phyloP scores from a whole-genome alignment of 352 stramenopile genomes.

The Thraustotheca clavata region DNA sequence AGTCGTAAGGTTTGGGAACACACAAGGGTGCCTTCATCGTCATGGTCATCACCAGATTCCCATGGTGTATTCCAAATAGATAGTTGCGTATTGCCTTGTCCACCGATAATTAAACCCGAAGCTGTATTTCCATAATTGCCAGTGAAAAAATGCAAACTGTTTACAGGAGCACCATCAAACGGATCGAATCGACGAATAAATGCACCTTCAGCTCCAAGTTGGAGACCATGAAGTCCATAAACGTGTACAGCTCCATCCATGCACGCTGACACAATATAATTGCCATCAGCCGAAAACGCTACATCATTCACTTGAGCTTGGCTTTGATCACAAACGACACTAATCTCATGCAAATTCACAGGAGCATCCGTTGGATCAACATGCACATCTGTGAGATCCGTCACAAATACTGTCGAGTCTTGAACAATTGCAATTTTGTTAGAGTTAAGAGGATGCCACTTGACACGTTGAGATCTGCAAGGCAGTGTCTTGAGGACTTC shows the following conservation, averaged over 20 bases:
- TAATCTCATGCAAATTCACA: constrained; percentile 57
- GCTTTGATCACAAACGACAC: constrained; percentile 59
- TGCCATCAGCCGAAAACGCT: constrained; percentile 50
- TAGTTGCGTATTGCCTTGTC: constrained; percentile 52
- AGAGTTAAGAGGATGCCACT: constrained; percentile 71
- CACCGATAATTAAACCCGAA: constrained; percentile 51
- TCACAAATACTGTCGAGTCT: constrained; percentile 53
- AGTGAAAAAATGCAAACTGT: constrained; percentile 64
- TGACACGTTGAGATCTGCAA: constrained; percentile 50
- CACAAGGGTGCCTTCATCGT: constrained; percentile 44
- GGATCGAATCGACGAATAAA: constrained; percentile 74
- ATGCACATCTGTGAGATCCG: constrained; percentile 42
- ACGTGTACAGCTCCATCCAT: constrained; percentile 75
- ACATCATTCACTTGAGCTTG: constrained; percentile 68
- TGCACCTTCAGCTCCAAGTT: constrained; percentile 42
- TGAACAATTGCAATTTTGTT: constrained; percentile 68
- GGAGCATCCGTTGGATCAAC: constrained; percentile 27
- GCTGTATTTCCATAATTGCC: constrained; percentile 32
- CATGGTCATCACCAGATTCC: neutral
- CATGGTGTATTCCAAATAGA: constrained; percentile 45
- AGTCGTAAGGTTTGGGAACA: constrained; percentile 49
- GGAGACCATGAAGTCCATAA: constrained; percentile 46
- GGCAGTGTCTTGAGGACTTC: constrained; percentile 59
- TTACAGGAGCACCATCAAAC: constrained; percentile 56
- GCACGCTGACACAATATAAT: constrained; percentile 54